phyloP scores from a whole-genome alignment of 805 yeast genomes.

The Metschnikowia picachoensis region DNA sequence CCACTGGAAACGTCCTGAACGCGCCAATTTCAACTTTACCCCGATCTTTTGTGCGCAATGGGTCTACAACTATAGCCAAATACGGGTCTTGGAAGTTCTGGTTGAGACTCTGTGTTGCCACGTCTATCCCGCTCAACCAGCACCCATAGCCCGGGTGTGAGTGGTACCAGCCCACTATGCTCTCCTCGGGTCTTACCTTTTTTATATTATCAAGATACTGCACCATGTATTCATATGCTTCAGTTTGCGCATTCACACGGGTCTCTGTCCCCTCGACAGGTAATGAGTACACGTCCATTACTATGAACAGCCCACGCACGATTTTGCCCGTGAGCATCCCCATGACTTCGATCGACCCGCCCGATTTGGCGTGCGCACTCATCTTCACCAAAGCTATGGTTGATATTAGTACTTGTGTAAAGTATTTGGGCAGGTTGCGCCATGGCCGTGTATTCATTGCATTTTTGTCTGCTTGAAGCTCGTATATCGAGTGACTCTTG shows the following conservation, averaged over 20 bases:
- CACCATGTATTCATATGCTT: slow-evolving; percentile 94
- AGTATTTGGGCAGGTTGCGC: slow-evolving; percentile 55
- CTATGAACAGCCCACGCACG: slow-evolving; percentile 50
- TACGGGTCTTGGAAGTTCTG: slow-evolving; percentile 91
- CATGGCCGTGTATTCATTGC: slow-evolving; percentile 42
- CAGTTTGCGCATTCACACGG: slow-evolving; percentile 89
- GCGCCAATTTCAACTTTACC: slow-evolving; percentile 83
- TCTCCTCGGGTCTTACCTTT: slow-evolving; percentile 45
- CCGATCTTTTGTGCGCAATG: slow-evolving; percentile 58
- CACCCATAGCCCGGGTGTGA: slow-evolving; percentile 98
- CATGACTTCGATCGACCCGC: slow-evolving; percentile 90
- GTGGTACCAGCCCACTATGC: slow-evolving; percentile 95
- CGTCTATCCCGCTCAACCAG: slow-evolving; percentile 92
- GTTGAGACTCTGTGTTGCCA: slow-evolving; percentile 79
- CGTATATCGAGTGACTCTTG: slow-evolving; percentile 12
- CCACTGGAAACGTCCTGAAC: slow-evolving; percentile 64
- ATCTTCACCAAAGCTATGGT: slow-evolving; percentile 71
- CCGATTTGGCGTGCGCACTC: slow-evolving; percentile 74
- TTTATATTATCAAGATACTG: slow-evolving; percentile 61
- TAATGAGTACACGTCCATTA: slow-evolving; percentile 77
- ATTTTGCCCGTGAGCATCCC: slow-evolving; percentile 88
- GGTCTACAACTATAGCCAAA: slow-evolving; percentile 85
- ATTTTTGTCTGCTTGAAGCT: slow-evolving; percentile 6
- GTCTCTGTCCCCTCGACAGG: slow-evolving; percentile 98
- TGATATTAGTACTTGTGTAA: slow-evolving; percentile 60